Percentiles rank a stretch among this genome's conserved stretches.
These are phyloP conservation scores for Pseudotsuga menziesii DNA, from an alignment of 75 land plant species.

Conservation along the genomic window DNA sequence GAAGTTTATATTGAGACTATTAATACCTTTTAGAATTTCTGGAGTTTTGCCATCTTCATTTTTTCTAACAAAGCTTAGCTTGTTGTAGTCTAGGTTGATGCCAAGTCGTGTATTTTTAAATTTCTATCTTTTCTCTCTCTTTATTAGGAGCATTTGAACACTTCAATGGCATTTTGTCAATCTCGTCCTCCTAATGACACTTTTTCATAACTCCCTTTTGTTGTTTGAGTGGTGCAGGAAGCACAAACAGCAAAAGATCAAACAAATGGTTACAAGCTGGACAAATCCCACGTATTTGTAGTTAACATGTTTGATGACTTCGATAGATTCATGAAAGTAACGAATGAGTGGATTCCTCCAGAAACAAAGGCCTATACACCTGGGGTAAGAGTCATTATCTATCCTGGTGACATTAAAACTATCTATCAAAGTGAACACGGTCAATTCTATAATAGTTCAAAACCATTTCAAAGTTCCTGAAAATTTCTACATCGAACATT, in stretches of 20 bases:
- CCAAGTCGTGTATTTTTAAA: too few relatives aligned
- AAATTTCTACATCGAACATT: not conserved
- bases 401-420: not conserved
- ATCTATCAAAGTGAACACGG: not conserved
- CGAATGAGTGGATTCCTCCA: slow-evolving; percentile 82
- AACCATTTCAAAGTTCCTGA: not conserved
- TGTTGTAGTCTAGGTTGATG: too few relatives aligned
- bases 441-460: not conserved
- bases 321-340: slow-evolving; percentile 87
- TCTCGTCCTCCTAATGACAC: not conserved
- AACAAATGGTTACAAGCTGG: slow-evolving; percentile 84
- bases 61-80: too few relatives aligned
- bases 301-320: slow-evolving; percentile 91
- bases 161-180: not conserved
- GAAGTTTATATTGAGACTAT: too few relatives aligned
- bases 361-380: slow-evolving; percentile 74
- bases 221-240: slow-evolving; percentile 45
- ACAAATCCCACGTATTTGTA: slow-evolving; percentile 76
- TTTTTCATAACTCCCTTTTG: not conserved
- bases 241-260: slow-evolving; percentile 90
- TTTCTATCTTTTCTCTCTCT: too few relatives aligned
- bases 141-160: too few relatives aligned
- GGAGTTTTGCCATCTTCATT: too few relatives aligned
- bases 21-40: too few relatives aligned
- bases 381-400: slow-evolving; percentile 33